Evolutionary conservation across 2,329 filamentous ascomycete genomes (phyloP), one percentile per base, ranked within the genome.

Genomic region (Escovopsis sp.): DNA sequence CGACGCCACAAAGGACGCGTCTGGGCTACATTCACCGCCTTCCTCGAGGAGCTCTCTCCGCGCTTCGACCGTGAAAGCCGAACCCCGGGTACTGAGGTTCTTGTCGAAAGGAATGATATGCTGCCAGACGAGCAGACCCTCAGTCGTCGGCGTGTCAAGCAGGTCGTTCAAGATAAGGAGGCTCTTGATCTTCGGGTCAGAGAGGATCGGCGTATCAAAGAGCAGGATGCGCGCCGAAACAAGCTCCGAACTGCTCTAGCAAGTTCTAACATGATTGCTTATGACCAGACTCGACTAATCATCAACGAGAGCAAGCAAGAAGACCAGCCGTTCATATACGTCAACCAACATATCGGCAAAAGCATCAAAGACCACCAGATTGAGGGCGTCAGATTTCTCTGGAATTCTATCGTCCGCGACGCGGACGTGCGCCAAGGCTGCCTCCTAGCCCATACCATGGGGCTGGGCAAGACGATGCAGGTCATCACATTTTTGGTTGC

Each of bases 391-490:
- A 79, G 80, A 10, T 94, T 94, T 59, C 74, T 95, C 67, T 95
- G 88, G 86, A 79, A 86, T 50, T 82, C 89, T 48, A 66, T 94
- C 37, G 74, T 89, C 6, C 69, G 72, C 30, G 72, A 78, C 43
- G 57, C 65, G 2, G 63, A 69, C 4, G 63, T 66, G 5, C 69
- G 70, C 15, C 79, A 87, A 58, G 87, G 87, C 3, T 93, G 85
- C 55, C 69, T 94, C 11, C 68, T 94, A 18, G 83, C 87, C 6
- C 87, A 94, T 57, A 85, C 84, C 0, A 94, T 94, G 87, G 88
- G 88, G 2, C 64, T 94, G 3, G 87, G 87, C 12, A 95, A 94
- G 64, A 93, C 87, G 0, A 86, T 94, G 80, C 87, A 94, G 63
- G 75, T 86, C 6, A 85, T 94, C 45, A 83, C 85, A 1, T 65